Evolutionary conservation across 805 yeast genomes (phyloP), one percentile per base, ranked within the genome.

Genomic region (Hanseniaspora occidentalis): DNA sequence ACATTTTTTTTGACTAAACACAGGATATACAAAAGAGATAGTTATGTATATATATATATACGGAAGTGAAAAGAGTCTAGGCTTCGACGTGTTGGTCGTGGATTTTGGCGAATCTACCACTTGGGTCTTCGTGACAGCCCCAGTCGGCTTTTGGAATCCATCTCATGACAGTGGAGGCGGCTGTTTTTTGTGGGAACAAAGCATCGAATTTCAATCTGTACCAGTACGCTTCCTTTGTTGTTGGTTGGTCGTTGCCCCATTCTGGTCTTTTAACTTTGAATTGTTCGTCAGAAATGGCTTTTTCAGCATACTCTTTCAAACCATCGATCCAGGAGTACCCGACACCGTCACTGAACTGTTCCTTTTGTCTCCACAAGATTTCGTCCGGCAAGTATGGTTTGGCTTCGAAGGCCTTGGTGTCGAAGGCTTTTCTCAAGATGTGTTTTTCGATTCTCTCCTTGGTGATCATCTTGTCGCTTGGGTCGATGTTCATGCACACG

Each of bases 121-220:
- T 83, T 41, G 99, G 99, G 66, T 92, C 99, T 55, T 80, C 95
- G 57, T 88, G 86, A 69, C 98, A 92, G 51, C 99, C 99, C 99
- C 99, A 92, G 65, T 92, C 98, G 47, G 97, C 97, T 74, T 92
- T 92, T 61, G 99, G 99, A 65, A 92, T 67, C 99, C 99, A 92
- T 74, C 98, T 82, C 96, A 84, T 86, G 45, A 92, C 99, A 16
- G 98, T 92, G 31, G 77, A 68, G 44, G 95, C 96, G 49, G 94
- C 98, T 50, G 96, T 92, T 64, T 77, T 71, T 54, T 79, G 78
- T 46, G 88, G 83, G 82, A 86, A 92, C 54, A 84, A 66, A 56
- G 83, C 94, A 65, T 92, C 98, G 56, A 92, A 92, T 73, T 86
- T 84, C 60, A 81, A 73, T 75, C 99, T 81, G 76, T 92, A 92